These are phyloP conservation scores for Podospora sp. DNA, from an alignment of 495 filamentous ascomycete species.

Conservation along the genomic window DNA sequence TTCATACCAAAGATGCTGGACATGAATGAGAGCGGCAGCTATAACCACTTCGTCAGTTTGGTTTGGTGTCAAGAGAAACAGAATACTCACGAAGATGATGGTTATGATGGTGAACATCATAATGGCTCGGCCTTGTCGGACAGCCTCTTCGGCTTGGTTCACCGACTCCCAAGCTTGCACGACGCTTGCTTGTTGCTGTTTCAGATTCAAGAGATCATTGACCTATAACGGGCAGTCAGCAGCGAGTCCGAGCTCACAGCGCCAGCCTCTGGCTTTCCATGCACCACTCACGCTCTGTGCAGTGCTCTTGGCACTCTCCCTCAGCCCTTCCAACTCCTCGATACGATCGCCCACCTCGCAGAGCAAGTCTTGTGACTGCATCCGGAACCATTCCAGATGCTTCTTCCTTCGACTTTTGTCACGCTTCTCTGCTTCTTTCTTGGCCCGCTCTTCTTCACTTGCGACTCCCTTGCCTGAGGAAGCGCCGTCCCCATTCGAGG, in stretches of 20 bases:
- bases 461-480: neutral
- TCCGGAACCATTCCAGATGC: slow-evolving; percentile 30
- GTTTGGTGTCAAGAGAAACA: neutral
- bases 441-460: neutral
- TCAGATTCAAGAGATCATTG: slow-evolving; percentile 57
- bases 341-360: slow-evolving; percentile 25
- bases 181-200: slow-evolving; percentile 66
- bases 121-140: slow-evolving; percentile 59
- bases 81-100: slow-evolving; percentile 52
- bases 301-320: slow-evolving; percentile 30
- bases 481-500: neutral
- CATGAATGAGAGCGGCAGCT: slow-evolving; percentile 38
- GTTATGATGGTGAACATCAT: slow-evolving; percentile 69
- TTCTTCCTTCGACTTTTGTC: slow-evolving; percentile 23
- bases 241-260: too few species aligned
- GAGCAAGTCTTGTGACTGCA: slow-evolving; percentile 31
- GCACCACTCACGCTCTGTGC: slow-evolving; percentile 30
- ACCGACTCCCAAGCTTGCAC: slow-evolving; percentile 60
- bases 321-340: slow-evolving; percentile 35
- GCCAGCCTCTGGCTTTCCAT: slow-evolving; percentile 15
- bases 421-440: neutral
- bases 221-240: slow-evolving; percentile 26
- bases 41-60: neutral
- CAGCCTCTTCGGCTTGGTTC: slow-evolving; percentile 59
- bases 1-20: slow-evolving; percentile 45